Percentiles rank a stretch among this genome's conserved stretches.
These are phyloP conservation scores for Grigorovia yakushimaensis DNA, from an alignment of 805 yeast species.

Conservation along the genomic window DNA sequence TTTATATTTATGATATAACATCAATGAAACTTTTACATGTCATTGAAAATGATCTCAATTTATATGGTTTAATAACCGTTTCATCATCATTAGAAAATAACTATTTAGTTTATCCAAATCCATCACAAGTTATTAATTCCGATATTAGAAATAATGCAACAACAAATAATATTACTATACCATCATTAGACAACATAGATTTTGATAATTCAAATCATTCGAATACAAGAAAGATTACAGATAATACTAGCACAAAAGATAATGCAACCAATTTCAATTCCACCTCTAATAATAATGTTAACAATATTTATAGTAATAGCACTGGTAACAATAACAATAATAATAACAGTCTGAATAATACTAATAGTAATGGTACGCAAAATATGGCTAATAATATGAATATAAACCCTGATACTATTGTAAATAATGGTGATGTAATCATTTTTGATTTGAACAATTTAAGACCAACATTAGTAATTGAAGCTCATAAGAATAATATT, in stretches of 20 bases:
- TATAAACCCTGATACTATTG: constrained; percentile 6
- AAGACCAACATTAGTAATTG: constrained; percentile 58
- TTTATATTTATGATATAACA: constrained; percentile 63
- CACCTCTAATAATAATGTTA: not conserved
- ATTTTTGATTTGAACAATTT: constrained; percentile 52
- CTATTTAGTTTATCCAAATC: constrained; percentile 65
- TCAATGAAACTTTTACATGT: constrained; percentile 56
- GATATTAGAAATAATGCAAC: constrained; percentile 25
- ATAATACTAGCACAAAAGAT: not conserved
- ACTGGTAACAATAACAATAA: not conserved
- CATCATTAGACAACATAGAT: constrained; percentile 2
- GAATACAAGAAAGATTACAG: not conserved
- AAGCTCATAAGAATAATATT: constrained; percentile 62
- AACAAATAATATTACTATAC: constrained; percentile 21
- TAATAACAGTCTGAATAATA: not conserved
- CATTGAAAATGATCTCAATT: constrained; percentile 36
- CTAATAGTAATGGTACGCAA: constrained; percentile 1
- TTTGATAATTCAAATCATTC: not conserved
- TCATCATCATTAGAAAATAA: constrained; percentile 44
- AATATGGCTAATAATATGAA: constrained; percentile 8
- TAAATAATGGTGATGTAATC: constrained; percentile 54
- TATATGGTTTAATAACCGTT: constrained; percentile 51
- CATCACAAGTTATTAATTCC: constrained; percentile 45
- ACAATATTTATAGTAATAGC: not conserved
- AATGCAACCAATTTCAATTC: not conserved